A percentile compares a stretch with the other conserved stretches of the same genome.
These are phyloP conservation scores for Fabrea salina DNA, from an alignment of 169 alveolate species.

Conservation along the genomic window DNA sequence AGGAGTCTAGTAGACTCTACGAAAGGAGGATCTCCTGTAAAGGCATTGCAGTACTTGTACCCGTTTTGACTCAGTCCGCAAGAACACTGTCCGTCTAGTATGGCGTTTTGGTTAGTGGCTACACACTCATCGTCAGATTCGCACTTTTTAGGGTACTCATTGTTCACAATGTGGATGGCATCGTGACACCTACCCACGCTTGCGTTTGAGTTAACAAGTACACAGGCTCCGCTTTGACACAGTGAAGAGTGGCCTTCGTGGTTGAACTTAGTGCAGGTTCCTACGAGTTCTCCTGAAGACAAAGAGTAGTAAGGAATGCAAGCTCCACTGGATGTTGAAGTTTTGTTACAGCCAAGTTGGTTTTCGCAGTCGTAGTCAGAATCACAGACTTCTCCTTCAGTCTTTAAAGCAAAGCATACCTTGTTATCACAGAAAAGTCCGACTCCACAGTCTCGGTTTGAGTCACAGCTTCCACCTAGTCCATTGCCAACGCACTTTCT, in stretches of 20 bases:
- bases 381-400: background rate
- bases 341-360: background rate
- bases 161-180: background rate
- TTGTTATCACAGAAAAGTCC: background rate
- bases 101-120: background rate
- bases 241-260: conserved; percentile 2
- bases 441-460: background rate
- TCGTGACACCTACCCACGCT: background rate
- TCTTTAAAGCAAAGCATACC: background rate
- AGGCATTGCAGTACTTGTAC: background rate
- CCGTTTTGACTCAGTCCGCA: conserved; percentile 21
- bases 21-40: conserved; percentile 23
- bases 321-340: too few relatives aligned
- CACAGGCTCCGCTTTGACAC: conserved; percentile 14
- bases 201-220: background rate
- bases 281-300: background rate
- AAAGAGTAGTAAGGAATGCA: background rate
- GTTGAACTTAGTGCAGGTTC: background rate
- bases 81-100: background rate
- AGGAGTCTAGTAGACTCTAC: background rate
- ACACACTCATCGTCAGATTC: background rate
- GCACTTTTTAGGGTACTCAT: background rate
- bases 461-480: background rate
- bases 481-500: background rate
- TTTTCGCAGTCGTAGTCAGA: background rate